These are phyloP conservation scores for Bacidia rubella DNA, from an alignment of 495 filamentous ascomycete species.

Conservation along the genomic window DNA sequence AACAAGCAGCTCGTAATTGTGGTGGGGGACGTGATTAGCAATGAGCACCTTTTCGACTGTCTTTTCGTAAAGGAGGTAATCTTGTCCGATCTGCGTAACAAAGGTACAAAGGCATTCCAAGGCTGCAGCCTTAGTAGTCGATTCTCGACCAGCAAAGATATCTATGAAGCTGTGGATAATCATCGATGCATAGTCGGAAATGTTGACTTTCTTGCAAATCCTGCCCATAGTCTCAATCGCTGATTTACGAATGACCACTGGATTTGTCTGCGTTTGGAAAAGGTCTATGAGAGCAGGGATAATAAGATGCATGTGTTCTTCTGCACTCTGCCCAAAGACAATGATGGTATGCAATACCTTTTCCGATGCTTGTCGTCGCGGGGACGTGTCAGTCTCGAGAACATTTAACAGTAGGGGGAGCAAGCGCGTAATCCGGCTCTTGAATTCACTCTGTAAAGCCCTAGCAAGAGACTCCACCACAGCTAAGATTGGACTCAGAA, in stretches of 20 bases:
- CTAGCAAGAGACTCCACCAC: slow-evolving; percentile 87
- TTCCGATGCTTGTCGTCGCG: slow-evolving; percentile 63
- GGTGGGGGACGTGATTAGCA: slow-evolving; percentile 59
- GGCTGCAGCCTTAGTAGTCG: slow-evolving; percentile 65
- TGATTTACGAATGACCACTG: slow-evolving; percentile 60
- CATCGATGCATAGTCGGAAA: slow-evolving; percentile 88
- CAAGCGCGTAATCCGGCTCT: slow-evolving; percentile 72
- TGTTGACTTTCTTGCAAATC: slow-evolving; percentile 91
- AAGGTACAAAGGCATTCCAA: slow-evolving; percentile 90
- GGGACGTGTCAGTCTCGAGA: slow-evolving; percentile 70
- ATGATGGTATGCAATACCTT: slow-evolving; percentile 89
- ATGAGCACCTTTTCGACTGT: slow-evolving; percentile 69
- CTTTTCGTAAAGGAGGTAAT: slow-evolving; percentile 84
- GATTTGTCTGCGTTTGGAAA: slow-evolving; percentile 74
- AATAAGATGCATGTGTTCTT: slow-evolving; percentile 98
- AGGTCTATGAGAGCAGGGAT: slow-evolving; percentile 88
- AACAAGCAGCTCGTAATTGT: slow-evolving; percentile 81
- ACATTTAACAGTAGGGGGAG: slow-evolving; percentile 87
- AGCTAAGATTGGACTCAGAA: slow-evolving; percentile 81
- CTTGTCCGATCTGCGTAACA: slow-evolving; percentile 87
- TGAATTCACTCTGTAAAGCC: slow-evolving; percentile 92
- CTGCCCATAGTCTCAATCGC: slow-evolving; percentile 92
- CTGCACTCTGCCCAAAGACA: slow-evolving; percentile 88
- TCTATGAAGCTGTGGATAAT: slow-evolving; percentile 84
- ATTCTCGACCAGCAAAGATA: slow-evolving; percentile 58